Evolutionary conservation across 2,329 filamentous ascomycete species (phyloP).

Genomic region (Oidium heveae): DNA sequence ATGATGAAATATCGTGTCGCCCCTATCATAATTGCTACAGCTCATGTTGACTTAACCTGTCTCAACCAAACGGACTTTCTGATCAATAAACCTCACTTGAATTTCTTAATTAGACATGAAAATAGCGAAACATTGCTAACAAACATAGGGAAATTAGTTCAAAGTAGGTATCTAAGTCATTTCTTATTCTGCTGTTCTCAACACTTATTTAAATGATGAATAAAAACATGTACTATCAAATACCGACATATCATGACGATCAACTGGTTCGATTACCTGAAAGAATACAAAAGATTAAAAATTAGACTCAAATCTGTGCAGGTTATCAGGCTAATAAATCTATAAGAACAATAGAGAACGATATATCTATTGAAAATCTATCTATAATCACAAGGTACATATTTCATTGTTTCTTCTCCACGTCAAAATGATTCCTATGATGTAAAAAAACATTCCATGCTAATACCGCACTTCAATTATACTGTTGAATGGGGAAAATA

Average conservation of each 20-base stretch:
- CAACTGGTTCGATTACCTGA: conserved; percentile 1
- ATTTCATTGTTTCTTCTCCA: too few relatives aligned
- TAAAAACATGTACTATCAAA: conserved; percentile 1
- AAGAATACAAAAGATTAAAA: background rate
- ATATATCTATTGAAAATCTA: background rate
- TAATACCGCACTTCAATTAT: background rate
- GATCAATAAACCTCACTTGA: background rate
- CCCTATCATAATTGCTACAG: background rate
- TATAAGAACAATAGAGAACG: background rate
- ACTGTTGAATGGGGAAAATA: background rate
- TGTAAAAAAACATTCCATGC: conserved; percentile 1
- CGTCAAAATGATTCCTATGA: background rate
- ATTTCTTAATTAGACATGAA: background rate
- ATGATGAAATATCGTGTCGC: background rate
- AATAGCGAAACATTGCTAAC: background rate
- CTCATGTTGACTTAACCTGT: background rate
- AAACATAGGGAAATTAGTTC: background rate
- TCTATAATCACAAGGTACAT: background rate
- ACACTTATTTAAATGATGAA: background rate
- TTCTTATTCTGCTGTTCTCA: background rate
- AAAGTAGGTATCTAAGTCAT: background rate
- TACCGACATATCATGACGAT: background rate
- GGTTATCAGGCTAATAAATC: background rate
- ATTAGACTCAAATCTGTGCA: background rate
- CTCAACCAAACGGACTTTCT: conserved; percentile 1